Evolutionary conservation across 129 eudicot species (phyloP).

Genomic region (Lactuca sativa): DNA sequence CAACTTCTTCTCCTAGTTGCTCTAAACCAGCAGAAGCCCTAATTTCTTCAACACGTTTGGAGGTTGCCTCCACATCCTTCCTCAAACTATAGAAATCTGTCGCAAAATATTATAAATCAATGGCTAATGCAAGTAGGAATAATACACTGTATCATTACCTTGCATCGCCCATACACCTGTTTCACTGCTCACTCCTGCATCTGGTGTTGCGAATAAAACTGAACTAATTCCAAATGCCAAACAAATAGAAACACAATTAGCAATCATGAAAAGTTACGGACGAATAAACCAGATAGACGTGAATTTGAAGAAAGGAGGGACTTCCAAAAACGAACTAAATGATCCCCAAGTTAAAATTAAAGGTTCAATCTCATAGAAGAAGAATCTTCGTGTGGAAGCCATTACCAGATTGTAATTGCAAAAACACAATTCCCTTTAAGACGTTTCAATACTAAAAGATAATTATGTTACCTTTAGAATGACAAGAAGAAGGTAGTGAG

Average conservation of each 20-base stretch:
- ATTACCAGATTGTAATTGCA: background rate
- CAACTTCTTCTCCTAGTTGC: slow-evolving; percentile 68
- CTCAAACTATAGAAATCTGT: slow-evolving; percentile 84
- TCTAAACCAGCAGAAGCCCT: slow-evolving; percentile 81
- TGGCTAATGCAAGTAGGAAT: background rate
- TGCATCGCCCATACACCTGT: slow-evolving; percentile 90
- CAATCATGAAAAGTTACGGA: background rate
- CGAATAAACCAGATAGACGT: background rate
- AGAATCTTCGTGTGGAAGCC: background rate
- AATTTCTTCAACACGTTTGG: slow-evolving; percentile 74
- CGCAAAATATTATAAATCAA: background rate
- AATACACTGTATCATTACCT: slow-evolving; percentile 43
- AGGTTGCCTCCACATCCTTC: slow-evolving; percentile 66
- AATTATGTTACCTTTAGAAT: slow-evolving; percentile 14
- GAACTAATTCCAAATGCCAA: slow-evolving; percentile 38
- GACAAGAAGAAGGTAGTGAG: slow-evolving; percentile 12
- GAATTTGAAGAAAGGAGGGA: background rate
- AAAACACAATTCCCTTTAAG: background rate
- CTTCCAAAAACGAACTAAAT: background rate
- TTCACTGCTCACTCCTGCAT: slow-evolving; percentile 70
- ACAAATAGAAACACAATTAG: slow-evolving; percentile 35
- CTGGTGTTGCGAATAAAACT: slow-evolving; percentile 62
- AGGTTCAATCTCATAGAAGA: background rate
- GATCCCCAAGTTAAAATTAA: background rate
- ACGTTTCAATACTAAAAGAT: background rate